A percentile compares a stretch with the other conserved stretches of the same genome.
phyloP scores from a whole-genome alignment of 441 rosid genomes.

The Gossypium trilobum region DNA sequence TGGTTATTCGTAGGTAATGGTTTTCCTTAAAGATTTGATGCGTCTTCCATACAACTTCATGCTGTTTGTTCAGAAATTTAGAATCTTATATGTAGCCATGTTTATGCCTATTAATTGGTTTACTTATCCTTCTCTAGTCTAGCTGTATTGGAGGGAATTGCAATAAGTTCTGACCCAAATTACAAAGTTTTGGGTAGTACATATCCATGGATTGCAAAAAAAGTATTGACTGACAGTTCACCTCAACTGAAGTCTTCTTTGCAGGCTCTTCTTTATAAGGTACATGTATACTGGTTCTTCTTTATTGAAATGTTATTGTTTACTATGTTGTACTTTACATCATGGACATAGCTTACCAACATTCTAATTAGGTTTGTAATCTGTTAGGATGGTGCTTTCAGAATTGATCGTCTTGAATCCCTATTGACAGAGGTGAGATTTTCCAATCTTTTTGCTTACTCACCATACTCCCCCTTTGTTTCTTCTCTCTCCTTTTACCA shows the following conservation, averaged over 20 bases:
- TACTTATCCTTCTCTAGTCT: constrained; percentile 41
- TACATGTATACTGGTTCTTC: constrained; percentile 15
- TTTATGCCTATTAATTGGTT: constrained; percentile 5
- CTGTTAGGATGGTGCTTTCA: constrained; percentile 75
- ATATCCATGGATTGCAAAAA: constrained; percentile 94
- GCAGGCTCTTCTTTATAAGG: constrained; percentile 75
- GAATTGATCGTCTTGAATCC: constrained; percentile 91
- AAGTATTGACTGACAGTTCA: constrained; percentile 79
- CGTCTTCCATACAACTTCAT: constrained; percentile 2
- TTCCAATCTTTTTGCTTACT: background rate
- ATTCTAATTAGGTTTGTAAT: constrained; percentile 8
- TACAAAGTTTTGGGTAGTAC: constrained; percentile 96
- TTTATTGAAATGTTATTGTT: background rate
- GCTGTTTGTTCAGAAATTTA: background rate
- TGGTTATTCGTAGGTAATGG: constrained; percentile 79
- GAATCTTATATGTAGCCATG: background rate
- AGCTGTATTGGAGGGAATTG: constrained; percentile 96
- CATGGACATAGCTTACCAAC: background rate
- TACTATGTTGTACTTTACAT: background rate
- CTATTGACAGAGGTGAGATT: constrained; percentile 65
- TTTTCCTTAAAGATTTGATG: background rate
- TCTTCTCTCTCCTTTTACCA: background rate
- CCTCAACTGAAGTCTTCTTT: constrained; percentile 76
- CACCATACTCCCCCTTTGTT: background rate
- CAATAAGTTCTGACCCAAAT: constrained; percentile 61